A percentile compares a stretch with the other conserved stretches of the same genome.
Evolutionary conservation across 1,284 basidiomycete species (phyloP).

Genomic region (Boletus calvinii): DNA sequence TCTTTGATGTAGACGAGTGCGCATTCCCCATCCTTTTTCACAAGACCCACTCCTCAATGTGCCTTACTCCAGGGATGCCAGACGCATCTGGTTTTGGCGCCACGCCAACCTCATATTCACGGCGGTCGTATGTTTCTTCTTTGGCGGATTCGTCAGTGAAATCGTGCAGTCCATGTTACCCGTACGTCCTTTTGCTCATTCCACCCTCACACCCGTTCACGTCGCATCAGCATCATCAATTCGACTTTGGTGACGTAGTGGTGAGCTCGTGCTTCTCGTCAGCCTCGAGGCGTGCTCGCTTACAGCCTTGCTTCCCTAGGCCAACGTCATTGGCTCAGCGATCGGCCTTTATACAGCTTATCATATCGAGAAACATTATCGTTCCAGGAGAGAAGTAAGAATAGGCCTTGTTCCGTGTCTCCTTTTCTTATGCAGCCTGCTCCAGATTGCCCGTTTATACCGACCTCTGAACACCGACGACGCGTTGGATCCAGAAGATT

Average conservation of each 20-base stretch:
- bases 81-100: constrained; percentile 85
- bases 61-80: constrained; percentile 51
- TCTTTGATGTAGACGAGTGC: constrained; percentile 84
- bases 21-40: constrained; percentile 25
- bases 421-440: constrained; percentile 1
- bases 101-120: constrained; percentile 71
- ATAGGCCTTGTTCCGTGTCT: neutral
- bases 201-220: neutral
- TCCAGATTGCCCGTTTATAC: constrained; percentile 72
- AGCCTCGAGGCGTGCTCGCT: constrained; percentile 7
- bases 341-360: constrained; percentile 70
- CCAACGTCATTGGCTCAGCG: constrained; percentile 78
- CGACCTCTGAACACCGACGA: constrained; percentile 59
- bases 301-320: constrained; percentile 43
- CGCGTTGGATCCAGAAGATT: constrained; percentile 55
- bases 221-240: constrained; percentile 65
- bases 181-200: constrained; percentile 38
- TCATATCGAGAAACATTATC: constrained; percentile 70
- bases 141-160: constrained; percentile 84
- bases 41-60: neutral
- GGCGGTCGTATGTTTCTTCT: constrained; percentile 66
- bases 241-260: constrained; percentile 75
- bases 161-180: constrained; percentile 81
- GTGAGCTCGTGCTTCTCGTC: constrained; percentile 41
- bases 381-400: constrained; percentile 69